Percentiles rank a stretch among this genome's conserved stretches.
phyloP scores from a whole-genome alignment of 2,329 filamentous ascomycete genomes.

The Microcera coccophila region DNA sequence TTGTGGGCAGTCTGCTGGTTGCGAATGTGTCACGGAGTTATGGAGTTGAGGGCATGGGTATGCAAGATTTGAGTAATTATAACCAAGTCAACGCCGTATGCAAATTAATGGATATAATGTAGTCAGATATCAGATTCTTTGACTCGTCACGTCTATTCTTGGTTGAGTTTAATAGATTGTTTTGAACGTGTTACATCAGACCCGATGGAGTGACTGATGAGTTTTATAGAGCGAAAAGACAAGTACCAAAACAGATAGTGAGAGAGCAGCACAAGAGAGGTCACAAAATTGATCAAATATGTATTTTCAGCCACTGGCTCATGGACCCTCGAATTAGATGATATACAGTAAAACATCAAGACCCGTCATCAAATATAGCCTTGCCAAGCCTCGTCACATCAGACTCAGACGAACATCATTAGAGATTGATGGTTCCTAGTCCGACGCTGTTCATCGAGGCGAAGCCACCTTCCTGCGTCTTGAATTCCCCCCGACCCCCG shows the following conservation, averaged over 20 bases:
- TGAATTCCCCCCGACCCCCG: constrained; percentile 12
- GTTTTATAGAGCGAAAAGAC: too few relatives aligned
- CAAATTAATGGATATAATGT: too few relatives aligned
- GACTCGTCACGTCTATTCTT: too few relatives aligned
- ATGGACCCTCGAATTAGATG: constrained; percentile 27
- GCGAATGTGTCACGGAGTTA: background rate
- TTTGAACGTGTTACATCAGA: too few relatives aligned
- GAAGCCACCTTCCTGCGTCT: constrained; percentile 17
- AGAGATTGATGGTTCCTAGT: constrained; percentile 5
- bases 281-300: constrained; percentile 19
- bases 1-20: constrained; percentile 1
- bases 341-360: constrained; percentile 26
- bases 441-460: constrained; percentile 11
- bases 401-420: constrained; percentile 10
- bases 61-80: constrained; percentile 3
- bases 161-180: too few relatives aligned
- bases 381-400: constrained; percentile 15
- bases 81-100: too few relatives aligned
- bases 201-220: too few relatives aligned
- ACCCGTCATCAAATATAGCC: constrained; percentile 16
- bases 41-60: constrained; percentile 6
- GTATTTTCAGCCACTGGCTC: constrained; percentile 22
- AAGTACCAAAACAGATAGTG: too few relatives aligned
- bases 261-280: too few relatives aligned
- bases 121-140: too few relatives aligned